phyloP scores from a whole-genome alignment of 768 basidiomycete genomes.

The Auricularia sp. region DNA sequence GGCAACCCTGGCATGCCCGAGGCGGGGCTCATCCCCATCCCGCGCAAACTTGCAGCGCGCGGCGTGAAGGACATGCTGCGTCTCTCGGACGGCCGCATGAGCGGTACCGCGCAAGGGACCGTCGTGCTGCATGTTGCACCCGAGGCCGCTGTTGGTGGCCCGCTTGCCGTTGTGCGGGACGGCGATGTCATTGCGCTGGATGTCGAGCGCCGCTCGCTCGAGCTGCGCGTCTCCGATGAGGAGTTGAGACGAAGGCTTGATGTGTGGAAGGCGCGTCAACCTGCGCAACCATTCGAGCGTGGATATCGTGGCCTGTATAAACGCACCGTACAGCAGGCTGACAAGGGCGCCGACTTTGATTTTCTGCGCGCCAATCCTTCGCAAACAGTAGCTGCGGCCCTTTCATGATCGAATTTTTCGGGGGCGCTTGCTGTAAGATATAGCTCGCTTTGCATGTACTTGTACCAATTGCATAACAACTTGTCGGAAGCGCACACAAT shows the following conservation, averaged over 20 bases:
- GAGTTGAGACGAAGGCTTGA: conserved; percentile 6
- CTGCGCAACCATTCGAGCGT: neutral
- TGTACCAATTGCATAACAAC: no score
- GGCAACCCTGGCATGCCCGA: conserved; percentile 21
- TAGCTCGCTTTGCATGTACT: no score
- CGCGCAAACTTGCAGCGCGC: conserved; percentile 14
- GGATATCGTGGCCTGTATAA: conserved; percentile 17
- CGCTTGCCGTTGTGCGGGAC: conserved; percentile 15
- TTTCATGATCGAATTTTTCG: no score
- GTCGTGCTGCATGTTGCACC: conserved; percentile 20
- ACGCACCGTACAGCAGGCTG: conserved; percentile 13
- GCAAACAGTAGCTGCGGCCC: no score
- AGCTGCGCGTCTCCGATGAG: conserved; percentile 8
- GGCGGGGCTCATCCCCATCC: conserved; percentile 20
- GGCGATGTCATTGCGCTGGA: conserved; percentile 24
- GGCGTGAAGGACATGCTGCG: conserved; percentile 20
- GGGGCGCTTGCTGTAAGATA: no score
- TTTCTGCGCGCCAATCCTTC: conserved; percentile 11
- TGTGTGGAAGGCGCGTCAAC: neutral
- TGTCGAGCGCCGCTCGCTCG: conserved; percentile 21
- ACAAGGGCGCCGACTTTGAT: conserved; percentile 18
- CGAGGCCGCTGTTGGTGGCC: conserved; percentile 17
- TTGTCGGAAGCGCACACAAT: no score
- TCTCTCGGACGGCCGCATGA: conserved; percentile 18
- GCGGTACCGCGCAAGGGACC: conserved; percentile 18